phyloP scores from a whole-genome alignment of 2,329 filamentous ascomycete species.

The Colletotrichum shisoi region DNA sequence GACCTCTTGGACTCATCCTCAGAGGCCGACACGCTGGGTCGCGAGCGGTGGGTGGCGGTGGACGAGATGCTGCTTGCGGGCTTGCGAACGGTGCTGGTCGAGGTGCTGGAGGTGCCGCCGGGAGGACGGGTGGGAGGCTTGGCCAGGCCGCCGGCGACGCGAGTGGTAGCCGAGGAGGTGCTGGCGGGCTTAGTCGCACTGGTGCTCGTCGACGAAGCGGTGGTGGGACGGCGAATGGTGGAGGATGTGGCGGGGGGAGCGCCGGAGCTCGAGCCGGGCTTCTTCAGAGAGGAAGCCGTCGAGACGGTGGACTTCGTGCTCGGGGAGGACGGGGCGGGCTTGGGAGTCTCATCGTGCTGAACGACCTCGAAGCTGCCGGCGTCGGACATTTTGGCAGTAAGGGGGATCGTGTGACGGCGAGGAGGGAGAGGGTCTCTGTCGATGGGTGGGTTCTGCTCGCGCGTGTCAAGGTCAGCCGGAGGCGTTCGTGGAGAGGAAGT shows the following conservation, averaged over 20 bases:
- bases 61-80: slow-evolving; percentile 48
- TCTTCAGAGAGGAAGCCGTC: slow-evolving; percentile 49
- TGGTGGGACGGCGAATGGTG: slow-evolving; percentile 48
- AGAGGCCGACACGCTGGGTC: slow-evolving; percentile 58
- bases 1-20: slow-evolving; percentile 60
- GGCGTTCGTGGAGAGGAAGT: background rate
- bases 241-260: slow-evolving; percentile 43
- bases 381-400: slow-evolving; percentile 54
- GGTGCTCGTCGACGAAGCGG: slow-evolving; percentile 46
- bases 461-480: slow-evolving; percentile 24
- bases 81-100: slow-evolving; percentile 44
- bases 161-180: slow-evolving; percentile 47
- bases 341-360: slow-evolving; percentile 54
- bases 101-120: slow-evolving; percentile 48
- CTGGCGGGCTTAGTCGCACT: slow-evolving; percentile 43
- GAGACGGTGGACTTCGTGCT: slow-evolving; percentile 46
- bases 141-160: slow-evolving; percentile 53
- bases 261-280: slow-evolving; percentile 42
- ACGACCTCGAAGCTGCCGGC: slow-evolving; percentile 56
- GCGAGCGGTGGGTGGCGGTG: slow-evolving; percentile 55
- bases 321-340: slow-evolving; percentile 46
- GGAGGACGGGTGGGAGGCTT: slow-evolving; percentile 61
- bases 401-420: slow-evolving; percentile 20
- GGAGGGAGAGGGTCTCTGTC: slow-evolving; percentile 12
- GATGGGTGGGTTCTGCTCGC: slow-evolving; percentile 21